A percentile compares a stretch with the other conserved stretches of the same genome.
Conservation (phyloP, 345 rosid genomes). For the Lepidium sativum region DNA sequence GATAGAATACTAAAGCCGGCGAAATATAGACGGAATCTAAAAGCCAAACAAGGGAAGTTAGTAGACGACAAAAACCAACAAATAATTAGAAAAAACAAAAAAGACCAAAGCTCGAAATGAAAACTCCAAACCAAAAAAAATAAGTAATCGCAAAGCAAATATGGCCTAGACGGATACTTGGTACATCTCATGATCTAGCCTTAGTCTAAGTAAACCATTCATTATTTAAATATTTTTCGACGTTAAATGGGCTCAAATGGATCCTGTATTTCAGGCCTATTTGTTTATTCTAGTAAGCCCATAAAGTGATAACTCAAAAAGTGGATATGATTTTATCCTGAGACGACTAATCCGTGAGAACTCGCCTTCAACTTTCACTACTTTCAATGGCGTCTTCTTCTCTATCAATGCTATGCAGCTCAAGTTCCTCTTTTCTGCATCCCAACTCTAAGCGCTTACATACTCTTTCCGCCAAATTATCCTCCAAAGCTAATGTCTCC, state of each 20-base stretch:
- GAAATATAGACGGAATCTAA: too few relatives aligned
- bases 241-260: neutral
- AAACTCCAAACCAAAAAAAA: too few relatives aligned
- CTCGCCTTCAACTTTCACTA: neutral
- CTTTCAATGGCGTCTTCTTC: slow-evolving; percentile 50
- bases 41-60: too few relatives aligned
- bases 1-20: too few relatives aligned
- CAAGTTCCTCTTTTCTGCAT: slow-evolving; percentile 17
- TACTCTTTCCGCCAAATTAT: slow-evolving; percentile 35
- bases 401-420: slow-evolving; percentile 25
- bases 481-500: slow-evolving; percentile 42
- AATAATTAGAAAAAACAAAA: too few relatives aligned
- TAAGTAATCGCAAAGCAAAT: too few relatives aligned
- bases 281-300: neutral
- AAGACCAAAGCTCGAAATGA: too few relatives aligned
- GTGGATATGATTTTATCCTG: slow-evolving; percentile 21
- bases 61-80: too few relatives aligned
- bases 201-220: too few relatives aligned
- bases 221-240: neutral
- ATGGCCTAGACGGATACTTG: too few relatives aligned
- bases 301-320: slow-evolving; percentile 10
- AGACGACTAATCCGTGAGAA: slow-evolving; percentile 11
- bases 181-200: too few relatives aligned
- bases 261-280: neutral
- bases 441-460: slow-evolving; percentile 30